Percentiles rank a stretch among this genome's conserved stretches.
Evolutionary conservation across 495 filamentous ascomycete genomes (phyloP).

Genomic region (Penicillium soppii): DNA sequence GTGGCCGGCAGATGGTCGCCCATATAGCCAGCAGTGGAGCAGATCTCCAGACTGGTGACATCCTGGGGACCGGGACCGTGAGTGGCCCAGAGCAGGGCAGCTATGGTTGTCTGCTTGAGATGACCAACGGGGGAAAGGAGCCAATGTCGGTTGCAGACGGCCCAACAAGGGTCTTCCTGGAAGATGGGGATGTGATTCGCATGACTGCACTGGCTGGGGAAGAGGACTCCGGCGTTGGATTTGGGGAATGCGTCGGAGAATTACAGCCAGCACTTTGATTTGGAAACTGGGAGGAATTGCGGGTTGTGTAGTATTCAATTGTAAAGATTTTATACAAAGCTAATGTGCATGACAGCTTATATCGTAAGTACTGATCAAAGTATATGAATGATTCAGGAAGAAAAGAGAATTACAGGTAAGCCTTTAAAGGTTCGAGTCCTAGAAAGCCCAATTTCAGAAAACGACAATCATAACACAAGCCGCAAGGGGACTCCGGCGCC

Average conservation of each 20-base stretch:
- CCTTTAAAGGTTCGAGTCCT: neutral
- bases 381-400: neutral
- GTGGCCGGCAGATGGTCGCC: constrained; percentile 82
- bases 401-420: too few species aligned
- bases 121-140: constrained; percentile 61
- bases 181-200: constrained; percentile 75
- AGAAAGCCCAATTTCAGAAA: neutral
- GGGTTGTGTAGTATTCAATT: neutral
- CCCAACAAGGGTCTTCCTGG: constrained; percentile 60
- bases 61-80: constrained; percentile 82
- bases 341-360: neutral
- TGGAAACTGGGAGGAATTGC: neutral
- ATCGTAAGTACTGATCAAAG: neutral
- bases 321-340: neutral
- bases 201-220: constrained; percentile 61
- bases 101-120: constrained; percentile 72
- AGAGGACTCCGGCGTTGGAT: constrained; percentile 56
- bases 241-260: constrained; percentile 64
- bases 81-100: constrained; percentile 57
- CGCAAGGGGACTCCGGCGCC: constrained; percentile 10
- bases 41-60: constrained; percentile 69
- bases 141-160: constrained; percentile 57
- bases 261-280: constrained; percentile 30
- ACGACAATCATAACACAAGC: constrained; percentile 6
- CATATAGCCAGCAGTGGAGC: constrained; percentile 80